Conservation (phyloP, 202 grass and related monocot genomes). For the Tripidium arundinaceum region DNA sequence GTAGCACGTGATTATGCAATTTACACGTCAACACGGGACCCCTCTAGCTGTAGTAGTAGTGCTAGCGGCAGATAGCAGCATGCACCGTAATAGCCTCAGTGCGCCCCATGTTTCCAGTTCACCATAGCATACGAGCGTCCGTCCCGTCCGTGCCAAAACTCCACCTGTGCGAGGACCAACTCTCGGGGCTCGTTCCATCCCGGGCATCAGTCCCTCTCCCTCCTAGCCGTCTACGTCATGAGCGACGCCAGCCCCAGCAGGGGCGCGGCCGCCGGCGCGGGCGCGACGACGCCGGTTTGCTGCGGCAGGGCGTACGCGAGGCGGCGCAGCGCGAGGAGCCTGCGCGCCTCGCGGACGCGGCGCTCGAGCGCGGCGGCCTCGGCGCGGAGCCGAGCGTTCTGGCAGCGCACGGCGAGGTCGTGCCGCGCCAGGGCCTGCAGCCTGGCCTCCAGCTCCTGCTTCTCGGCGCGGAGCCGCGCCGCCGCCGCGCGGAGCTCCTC, state of each 20-base stretch:
- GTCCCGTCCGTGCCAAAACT: constrained; percentile 33
- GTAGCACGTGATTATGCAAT: not conserved
- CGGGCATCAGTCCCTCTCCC: no score
- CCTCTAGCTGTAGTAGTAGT: not conserved
- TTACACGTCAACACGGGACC: constrained; percentile 18
- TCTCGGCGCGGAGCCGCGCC: constrained; percentile 31
- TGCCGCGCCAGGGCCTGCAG: constrained; percentile 6
- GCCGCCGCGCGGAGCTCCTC: constrained; percentile 29
- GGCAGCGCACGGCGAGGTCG: constrained; percentile 16
- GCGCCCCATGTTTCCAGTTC: not conserved
- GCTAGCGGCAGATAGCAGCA: not conserved
- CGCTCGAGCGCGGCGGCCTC: constrained; percentile 21
- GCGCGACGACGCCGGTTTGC: not conserved
- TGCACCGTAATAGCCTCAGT: not conserved
- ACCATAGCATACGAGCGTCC: not conserved
- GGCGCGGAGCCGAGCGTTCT: constrained; percentile 40
- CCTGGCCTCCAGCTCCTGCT: not conserved
- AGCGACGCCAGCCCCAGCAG: constrained; percentile 24
- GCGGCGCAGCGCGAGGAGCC: constrained; percentile 26
- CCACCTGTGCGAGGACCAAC: no score
- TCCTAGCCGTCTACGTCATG: constrained; percentile 40
- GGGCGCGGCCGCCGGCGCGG: not conserved
- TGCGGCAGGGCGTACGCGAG: not conserved
- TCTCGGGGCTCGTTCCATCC: no score
- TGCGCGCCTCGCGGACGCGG: constrained; percentile 8